Evolutionary conservation across 495 filamentous ascomycete species (phyloP).

Genomic region (Penicillium bialowiezense): DNA sequence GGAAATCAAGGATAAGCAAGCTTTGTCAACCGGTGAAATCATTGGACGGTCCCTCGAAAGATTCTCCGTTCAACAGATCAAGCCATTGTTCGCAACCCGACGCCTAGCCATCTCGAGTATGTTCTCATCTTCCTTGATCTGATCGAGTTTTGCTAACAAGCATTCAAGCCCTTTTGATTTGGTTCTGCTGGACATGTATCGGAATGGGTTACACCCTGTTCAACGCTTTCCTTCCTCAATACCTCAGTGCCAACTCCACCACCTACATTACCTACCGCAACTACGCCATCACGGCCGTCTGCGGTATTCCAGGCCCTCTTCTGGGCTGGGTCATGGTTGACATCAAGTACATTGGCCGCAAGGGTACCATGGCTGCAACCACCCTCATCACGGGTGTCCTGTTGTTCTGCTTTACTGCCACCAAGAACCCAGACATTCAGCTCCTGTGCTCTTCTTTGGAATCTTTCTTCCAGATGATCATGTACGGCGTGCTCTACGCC

Average conservation of each 20-base stretch:
- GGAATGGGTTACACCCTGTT: constrained; percentile 51
- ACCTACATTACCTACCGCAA: constrained; percentile 51
- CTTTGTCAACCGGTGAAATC: constrained; percentile 38
- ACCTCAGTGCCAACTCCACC: constrained; percentile 35
- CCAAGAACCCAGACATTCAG: constrained; percentile 38
- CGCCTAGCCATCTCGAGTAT: constrained; percentile 38
- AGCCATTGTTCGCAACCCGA: constrained; percentile 45
- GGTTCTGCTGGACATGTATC: constrained; percentile 48
- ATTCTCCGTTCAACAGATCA: constrained; percentile 46
- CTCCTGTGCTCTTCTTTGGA: constrained; percentile 46
- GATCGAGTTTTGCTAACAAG: not conserved
- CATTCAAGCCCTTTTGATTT: constrained; percentile 32
- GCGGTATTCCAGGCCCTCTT: constrained; percentile 52
- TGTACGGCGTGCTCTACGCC: constrained; percentile 53
- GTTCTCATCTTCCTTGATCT: constrained; percentile 1
- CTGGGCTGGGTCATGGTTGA: constrained; percentile 48
- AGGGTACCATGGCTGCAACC: constrained; percentile 50
- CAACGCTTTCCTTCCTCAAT: constrained; percentile 52
- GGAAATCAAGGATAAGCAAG: constrained; percentile 18
- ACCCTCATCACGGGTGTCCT: constrained; percentile 51
- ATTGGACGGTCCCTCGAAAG: constrained; percentile 44
- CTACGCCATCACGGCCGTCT: constrained; percentile 50
- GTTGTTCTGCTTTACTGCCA: constrained; percentile 49
- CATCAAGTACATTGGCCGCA: constrained; percentile 49
- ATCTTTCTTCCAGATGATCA: constrained; percentile 54